Evolutionary conservation across 177 flowering plant genomes (phyloP).

Genomic region (Telopea speciosissima): DNA sequence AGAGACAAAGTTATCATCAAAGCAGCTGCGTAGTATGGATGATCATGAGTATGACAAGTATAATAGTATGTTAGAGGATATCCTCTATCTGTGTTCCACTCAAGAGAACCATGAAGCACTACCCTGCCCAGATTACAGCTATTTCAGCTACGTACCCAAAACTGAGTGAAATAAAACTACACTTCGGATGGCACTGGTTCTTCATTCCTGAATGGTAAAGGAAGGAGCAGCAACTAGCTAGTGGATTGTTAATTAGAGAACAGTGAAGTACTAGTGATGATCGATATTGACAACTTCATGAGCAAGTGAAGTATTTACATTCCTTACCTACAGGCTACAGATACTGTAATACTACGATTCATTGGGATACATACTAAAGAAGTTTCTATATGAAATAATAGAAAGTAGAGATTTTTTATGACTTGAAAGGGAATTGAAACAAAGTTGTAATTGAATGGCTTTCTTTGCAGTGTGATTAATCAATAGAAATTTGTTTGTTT

Average conservation of each 20-base stretch:
- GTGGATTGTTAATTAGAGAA: background rate
- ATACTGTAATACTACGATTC: background rate
- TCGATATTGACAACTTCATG: background rate
- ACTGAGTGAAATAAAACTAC: background rate
- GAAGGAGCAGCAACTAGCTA: background rate
- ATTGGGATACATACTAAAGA: background rate
- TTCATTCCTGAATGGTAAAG: background rate
- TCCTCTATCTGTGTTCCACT: slow-evolving; percentile 37
- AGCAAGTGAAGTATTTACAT: background rate
- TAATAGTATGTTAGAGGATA: slow-evolving; percentile 33
- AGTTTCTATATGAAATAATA: background rate
- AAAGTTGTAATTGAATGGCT: too few relatives aligned
- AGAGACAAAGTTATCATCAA: slow-evolving; percentile 20
- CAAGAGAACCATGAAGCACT: slow-evolving; percentile 19
- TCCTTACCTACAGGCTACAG: background rate
- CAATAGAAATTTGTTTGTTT: too few relatives aligned
- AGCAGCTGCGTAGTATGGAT: slow-evolving; percentile 18
- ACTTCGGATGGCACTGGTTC: too few relatives aligned
- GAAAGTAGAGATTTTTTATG: background rate
- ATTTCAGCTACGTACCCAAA: background rate
- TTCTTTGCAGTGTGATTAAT: too few relatives aligned
- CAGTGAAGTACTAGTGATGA: background rate
- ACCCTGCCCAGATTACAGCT: slow-evolving; percentile 15
- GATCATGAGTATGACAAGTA: slow-evolving; percentile 26
- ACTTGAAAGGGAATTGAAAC: background rate